Conservation (phyloP, 768 basidiomycete species). For the Kwoniella europaea region DNA sequence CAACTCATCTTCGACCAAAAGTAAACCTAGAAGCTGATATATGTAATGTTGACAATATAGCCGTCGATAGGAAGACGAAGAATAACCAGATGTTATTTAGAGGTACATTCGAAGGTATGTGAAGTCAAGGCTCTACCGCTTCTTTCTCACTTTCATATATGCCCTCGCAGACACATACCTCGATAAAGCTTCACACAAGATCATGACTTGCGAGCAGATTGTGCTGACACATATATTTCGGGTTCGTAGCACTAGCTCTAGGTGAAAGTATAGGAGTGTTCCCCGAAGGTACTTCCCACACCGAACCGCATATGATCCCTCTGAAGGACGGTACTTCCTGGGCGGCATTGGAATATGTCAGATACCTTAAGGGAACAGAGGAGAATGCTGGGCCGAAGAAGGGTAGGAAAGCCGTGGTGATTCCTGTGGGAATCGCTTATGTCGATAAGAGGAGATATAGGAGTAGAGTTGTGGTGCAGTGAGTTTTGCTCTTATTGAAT, state of each 20-base stretch:
- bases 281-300: conserved; percentile 65
- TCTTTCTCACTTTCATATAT: too few species aligned
- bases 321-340: conserved; percentile 87
- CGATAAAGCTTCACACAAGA: too few species aligned
- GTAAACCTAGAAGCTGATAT: background rate
- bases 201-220: background rate
- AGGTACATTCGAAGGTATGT: conserved; percentile 74
- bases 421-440: conserved; percentile 89
- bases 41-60: conserved; percentile 53
- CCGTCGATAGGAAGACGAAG: conserved; percentile 91
- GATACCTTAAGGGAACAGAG: conserved; percentile 65
- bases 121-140: too few species aligned
- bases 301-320: conserved; percentile 89
- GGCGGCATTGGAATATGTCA: conserved; percentile 90
- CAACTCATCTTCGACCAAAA: background rate
- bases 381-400: conserved; percentile 49
- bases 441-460: conserved; percentile 95
- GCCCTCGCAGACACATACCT: too few species aligned
- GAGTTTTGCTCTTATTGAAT: conserved; percentile 16
- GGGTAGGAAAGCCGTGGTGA: conserved; percentile 66
- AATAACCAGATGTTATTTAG: conserved; percentile 86
- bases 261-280: conserved; percentile 89
- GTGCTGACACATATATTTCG: background rate
- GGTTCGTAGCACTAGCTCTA: conserved; percentile 65
- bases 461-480: conserved; percentile 71